These are phyloP conservation scores for Hevea brasiliensis DNA, from an alignment of 345 rosid species.

Conservation along the genomic window DNA sequence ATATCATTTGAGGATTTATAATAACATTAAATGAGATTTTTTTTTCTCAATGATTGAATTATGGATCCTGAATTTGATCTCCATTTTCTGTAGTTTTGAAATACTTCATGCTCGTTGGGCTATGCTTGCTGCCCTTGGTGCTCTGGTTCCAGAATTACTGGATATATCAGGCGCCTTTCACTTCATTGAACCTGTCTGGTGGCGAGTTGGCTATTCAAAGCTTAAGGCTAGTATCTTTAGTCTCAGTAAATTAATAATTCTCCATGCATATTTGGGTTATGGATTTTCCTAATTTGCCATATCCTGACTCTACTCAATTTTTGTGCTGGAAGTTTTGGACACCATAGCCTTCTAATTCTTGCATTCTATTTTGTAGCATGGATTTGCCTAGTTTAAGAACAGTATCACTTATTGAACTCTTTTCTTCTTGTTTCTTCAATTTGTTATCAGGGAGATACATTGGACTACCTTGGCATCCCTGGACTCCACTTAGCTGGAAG, in stretches of 20 bases:
- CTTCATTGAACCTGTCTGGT: conserved; percentile 89
- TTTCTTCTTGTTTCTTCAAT: not conserved
- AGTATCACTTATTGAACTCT: not conserved
- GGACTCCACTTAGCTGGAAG: conserved; percentile 94
- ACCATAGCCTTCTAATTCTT: too few relatives aligned
- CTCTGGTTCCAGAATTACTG: conserved; percentile 77
- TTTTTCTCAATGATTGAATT: not conserved
- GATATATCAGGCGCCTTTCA: conserved; percentile 67
- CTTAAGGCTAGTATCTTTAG: conserved; percentile 52
- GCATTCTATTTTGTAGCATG: not conserved
- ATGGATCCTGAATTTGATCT: not conserved
- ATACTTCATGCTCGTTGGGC: conserved; percentile 98
- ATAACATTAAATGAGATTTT: too few relatives aligned
- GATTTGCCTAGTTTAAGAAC: not conserved
- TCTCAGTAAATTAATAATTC: not conserved
- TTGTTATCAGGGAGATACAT: conserved; percentile 72
- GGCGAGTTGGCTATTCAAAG: conserved; percentile 93
- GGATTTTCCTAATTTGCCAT: not conserved
- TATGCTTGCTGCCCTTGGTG: conserved; percentile 93
- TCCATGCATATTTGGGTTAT: not conserved
- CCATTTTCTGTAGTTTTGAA: conserved; percentile 63
- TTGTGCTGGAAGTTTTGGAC: conserved; percentile 2
- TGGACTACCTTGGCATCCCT: conserved; percentile 92
- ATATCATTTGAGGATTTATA: too few relatives aligned
- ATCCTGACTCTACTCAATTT: not conserved